Percentiles rank a stretch among this genome's conserved stretches.
Evolutionary conservation across 2,329 filamentous ascomycete genomes (phyloP).

Genomic region (Ophiocordyceps camponoti-leonardi): DNA sequence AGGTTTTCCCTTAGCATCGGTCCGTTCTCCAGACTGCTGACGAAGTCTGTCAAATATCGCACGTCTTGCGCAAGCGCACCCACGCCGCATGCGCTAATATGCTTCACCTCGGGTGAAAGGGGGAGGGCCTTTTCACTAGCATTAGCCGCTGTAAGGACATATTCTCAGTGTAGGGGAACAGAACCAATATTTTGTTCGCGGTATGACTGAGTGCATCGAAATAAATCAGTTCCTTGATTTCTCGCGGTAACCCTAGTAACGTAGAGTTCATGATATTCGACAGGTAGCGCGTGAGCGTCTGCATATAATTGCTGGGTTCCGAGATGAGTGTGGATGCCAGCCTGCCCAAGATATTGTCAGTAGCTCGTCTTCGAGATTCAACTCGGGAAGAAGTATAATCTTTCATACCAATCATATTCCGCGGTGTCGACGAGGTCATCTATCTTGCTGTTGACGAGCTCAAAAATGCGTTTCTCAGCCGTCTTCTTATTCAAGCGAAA

Average conservation of each 20-base stretch:
- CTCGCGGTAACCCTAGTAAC: slow-evolving; percentile 75
- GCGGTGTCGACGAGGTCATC: slow-evolving; percentile 93
- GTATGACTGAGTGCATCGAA: slow-evolving; percentile 91
- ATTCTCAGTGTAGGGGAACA: background rate
- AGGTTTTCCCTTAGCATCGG: slow-evolving; percentile 78
- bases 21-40: slow-evolving; percentile 66
- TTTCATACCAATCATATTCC: slow-evolving; percentile 75
- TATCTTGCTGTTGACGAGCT: slow-evolving; percentile 96
- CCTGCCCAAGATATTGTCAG: slow-evolving; percentile 14
- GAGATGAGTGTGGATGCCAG: slow-evolving; percentile 37
- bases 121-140: slow-evolving; percentile 43
- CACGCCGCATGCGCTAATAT: slow-evolving; percentile 78
- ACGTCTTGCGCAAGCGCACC: slow-evolving; percentile 69
- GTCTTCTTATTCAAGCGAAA: slow-evolving; percentile 88
- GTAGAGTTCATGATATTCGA: slow-evolving; percentile 96
- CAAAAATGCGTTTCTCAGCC: slow-evolving; percentile 94
- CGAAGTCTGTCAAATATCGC: slow-evolving; percentile 68
- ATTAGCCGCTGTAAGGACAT: slow-evolving; percentile 4
- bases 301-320: slow-evolving; percentile 86
- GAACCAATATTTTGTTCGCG: slow-evolving; percentile 63
- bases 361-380: background rate
- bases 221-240: slow-evolving; percentile 96
- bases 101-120: slow-evolving; percentile 59
- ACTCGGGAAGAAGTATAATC: slow-evolving; percentile 6
- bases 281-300: slow-evolving; percentile 81